Percentiles rank a stretch among this genome's conserved stretches.
Conservation (phyloP, 306 rosid genomes). For the Coriaria nepalensis region DNA sequence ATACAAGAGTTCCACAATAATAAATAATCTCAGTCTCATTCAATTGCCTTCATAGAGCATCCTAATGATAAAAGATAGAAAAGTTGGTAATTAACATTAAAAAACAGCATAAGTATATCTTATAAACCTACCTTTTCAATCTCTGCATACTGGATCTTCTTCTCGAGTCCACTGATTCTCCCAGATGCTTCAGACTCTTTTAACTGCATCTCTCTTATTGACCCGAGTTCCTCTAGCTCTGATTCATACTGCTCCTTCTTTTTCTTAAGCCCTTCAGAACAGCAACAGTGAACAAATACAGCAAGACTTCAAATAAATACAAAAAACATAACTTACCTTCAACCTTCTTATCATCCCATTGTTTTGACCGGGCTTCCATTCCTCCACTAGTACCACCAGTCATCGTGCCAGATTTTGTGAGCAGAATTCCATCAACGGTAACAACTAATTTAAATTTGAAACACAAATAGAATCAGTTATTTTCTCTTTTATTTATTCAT, state of each 20-base stretch:
- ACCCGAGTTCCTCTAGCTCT: conserved; percentile 82
- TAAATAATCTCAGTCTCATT: too few species aligned
- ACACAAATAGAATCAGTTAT: not conserved
- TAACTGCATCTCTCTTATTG: conserved; percentile 94
- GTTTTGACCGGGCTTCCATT: conserved; percentile 97
- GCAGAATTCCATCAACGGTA: conserved; percentile 88
- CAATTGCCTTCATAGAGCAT: too few species aligned
- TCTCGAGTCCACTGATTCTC: conserved; percentile 84
- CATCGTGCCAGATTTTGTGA: conserved; percentile 96
- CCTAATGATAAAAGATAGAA: too few species aligned
- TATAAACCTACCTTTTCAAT: conserved; percentile 57
- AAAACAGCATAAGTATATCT: not conserved
- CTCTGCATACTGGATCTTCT: conserved; percentile 90
- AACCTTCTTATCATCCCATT: conserved; percentile 96
- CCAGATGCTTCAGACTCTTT: conserved; percentile 93
- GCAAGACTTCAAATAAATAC: conserved; percentile 4
- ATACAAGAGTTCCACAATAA: too few species aligned
- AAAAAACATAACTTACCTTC: conserved; percentile 47
- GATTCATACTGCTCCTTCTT: conserved; percentile 67
- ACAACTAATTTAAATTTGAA: conserved; percentile 52
- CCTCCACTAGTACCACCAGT: conserved; percentile 99
- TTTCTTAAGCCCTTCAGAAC: conserved; percentile 50
- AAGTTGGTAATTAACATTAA: not conserved
- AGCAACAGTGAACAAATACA: conserved; percentile 16
- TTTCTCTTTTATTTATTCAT: too few species aligned